phyloP scores from a whole-genome alignment of 768 basidiomycete genomes.

The Russula sp. region DNA sequence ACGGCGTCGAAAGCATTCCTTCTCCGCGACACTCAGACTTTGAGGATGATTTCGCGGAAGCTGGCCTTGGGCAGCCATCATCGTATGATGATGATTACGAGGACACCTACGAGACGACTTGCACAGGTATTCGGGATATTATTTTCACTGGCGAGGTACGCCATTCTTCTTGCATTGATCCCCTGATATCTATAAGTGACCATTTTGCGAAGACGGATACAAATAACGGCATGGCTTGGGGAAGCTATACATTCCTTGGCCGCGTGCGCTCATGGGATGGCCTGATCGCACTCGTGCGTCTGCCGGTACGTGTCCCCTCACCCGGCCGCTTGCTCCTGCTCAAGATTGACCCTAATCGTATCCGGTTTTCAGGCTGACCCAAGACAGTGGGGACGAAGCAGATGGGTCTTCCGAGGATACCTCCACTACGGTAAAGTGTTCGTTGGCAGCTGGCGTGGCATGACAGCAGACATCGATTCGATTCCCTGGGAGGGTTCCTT shows the following conservation, averaged over 20 bases:
- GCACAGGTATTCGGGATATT: constrained; percentile 58
- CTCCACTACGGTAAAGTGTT: constrained; percentile 61
- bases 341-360: neutral
- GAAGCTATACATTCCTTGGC: constrained; percentile 38
- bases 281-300: constrained; percentile 39
- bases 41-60: constrained; percentile 31
- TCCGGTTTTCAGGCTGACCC: constrained; percentile 21
- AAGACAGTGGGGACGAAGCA: constrained; percentile 23
- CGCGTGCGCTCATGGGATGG: constrained; percentile 42
- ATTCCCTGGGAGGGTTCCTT: constrained; percentile 65
- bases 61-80: constrained; percentile 27
- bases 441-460: constrained; percentile 68
- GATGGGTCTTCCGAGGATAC: constrained; percentile 65
- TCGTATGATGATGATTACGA: constrained; percentile 36
- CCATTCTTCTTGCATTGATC: constrained; percentile 2
- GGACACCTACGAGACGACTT: constrained; percentile 35
- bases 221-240: constrained; percentile 40
- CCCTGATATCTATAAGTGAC: neutral
- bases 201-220: constrained; percentile 46
- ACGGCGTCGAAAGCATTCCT: neutral
- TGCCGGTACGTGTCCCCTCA: constrained; percentile 30
- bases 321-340: neutral
- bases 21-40: constrained; percentile 28
- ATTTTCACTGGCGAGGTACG: constrained; percentile 58
- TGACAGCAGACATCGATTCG: constrained; percentile 44